Percentiles rank a stretch among this genome's conserved stretches.
phyloP scores from a whole-genome alignment of 78 protist genomes.

The Dictyostelium capitatum region DNA sequence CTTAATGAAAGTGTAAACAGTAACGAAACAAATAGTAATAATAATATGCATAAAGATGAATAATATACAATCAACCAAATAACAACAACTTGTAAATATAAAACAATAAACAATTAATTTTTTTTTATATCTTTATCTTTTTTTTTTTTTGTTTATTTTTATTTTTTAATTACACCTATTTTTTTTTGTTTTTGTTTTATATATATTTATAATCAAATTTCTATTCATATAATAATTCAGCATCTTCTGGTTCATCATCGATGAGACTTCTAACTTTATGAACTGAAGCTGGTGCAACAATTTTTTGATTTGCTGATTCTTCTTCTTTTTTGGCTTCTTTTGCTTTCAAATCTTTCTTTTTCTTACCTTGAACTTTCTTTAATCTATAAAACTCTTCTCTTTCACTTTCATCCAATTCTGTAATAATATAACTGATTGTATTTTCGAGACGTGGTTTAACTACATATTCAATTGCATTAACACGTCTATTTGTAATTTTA shows the following conservation, averaged over 20 bases:
- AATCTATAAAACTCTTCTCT: conserved; percentile 86
- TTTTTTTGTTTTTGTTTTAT: not conserved
- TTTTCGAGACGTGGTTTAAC: conserved; percentile 95
- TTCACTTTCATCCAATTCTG: conserved; percentile 98
- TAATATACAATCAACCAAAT: too few relatives aligned
- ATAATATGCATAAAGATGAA: not conserved
- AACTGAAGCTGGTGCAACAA: not conserved
- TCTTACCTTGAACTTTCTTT: conserved; percentile 82
- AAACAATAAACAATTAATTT: not conserved
- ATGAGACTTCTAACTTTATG: not conserved
- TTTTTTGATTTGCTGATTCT: not conserved
- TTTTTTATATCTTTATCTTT: not conserved
- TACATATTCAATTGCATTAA: conserved; percentile 99
- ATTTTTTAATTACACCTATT: not conserved
- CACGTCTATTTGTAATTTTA: conserved; percentile 99
- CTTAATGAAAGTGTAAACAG: not conserved
- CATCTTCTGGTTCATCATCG: conserved; percentile 10
- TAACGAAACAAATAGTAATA: not conserved
- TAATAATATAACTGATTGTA: conserved; percentile 94
- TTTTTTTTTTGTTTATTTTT: not conserved
- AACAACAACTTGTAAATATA: not conserved
- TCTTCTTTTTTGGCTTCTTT: conserved; percentile 48
- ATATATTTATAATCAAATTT: not conserved
- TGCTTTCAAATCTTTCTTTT: conserved; percentile 80
- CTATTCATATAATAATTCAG: conserved; percentile 27